phyloP scores from a whole-genome alignment of 2,329 filamentous ascomycete genomes.

The Arachnopeziza araneosa region DNA sequence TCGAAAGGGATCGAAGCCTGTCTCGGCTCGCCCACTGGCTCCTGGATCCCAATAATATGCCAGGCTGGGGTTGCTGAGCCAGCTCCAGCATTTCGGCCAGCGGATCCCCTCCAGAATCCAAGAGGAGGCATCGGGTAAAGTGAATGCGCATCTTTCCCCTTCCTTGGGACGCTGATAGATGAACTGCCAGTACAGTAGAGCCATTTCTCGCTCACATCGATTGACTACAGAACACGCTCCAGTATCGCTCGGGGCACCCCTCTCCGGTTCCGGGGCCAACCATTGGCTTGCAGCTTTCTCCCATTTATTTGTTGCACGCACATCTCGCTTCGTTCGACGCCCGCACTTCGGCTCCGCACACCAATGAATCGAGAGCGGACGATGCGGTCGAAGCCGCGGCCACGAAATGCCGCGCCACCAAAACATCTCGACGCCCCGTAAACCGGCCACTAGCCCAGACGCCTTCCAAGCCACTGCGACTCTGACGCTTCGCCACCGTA shows the following conservation, averaged over 20 bases:
- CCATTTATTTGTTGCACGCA: not conserved
- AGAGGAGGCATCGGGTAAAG: not conserved
- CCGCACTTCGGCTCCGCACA: not conserved
- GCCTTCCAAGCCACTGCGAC: not conserved
- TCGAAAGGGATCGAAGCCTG: not conserved
- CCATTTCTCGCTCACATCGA: not conserved
- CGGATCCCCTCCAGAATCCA: not conserved
- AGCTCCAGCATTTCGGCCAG: not conserved
- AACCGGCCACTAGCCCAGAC: no score
- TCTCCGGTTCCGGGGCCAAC: not conserved
- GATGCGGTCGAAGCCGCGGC: not conserved
- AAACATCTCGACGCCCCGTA: not conserved
- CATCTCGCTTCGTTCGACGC: not conserved
- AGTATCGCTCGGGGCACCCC: not conserved
- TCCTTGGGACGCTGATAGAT: not conserved
- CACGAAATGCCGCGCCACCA: not conserved
- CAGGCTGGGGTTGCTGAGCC: not conserved
- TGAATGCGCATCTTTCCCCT: not conserved
- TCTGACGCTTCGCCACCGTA: no score
- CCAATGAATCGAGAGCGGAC: not conserved
- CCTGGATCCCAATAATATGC: not conserved
- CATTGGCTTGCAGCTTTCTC: not conserved
- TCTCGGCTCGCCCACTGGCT: not conserved
- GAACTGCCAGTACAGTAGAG: not conserved
- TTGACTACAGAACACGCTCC: not conserved